Base-by-base conservation (phyloP, 257 asterid species). In the Dorcoceras hygrometricum region DNA sequence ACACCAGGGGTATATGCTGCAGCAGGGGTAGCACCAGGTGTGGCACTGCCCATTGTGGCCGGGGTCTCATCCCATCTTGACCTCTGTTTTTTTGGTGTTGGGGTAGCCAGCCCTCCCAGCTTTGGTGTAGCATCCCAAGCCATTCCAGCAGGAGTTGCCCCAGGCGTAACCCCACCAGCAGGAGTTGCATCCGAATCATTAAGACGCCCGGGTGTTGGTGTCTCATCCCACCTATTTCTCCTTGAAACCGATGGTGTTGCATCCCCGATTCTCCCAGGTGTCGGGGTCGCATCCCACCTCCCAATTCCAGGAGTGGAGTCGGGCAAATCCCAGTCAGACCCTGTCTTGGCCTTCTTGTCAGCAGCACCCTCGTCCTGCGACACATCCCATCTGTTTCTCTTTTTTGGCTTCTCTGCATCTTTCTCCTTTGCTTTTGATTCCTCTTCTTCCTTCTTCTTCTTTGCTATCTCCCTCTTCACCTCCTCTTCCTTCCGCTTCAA, bases 31-130 rank as follows among this genome's bases (percentile, higher is more conserved):
- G 97, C 91, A 55, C 90, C 95, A 0, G 96, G 97, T 1, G 97
- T 91, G 23, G 90, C 97, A 78, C 97, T 91, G 18, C 96, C 96
- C 88, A 91, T 87, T 18, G 95, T 81, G 24, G 97, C 97, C 8
- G 97, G 97, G 26, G 97, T 91, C 76, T 91, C 97, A 65, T 91
- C 97, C 97, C 97, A 91, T 79, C 97, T 91, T 6, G 97, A 91
- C 77, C 96, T 88, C 86, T 91, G 97, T 67, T 93, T 78, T 79
- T 91, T 88, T 1, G 97, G 97, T 3, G 96, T 91, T 6, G 98
- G 98, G 83, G 87, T 82, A 50, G 84, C 87, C 68, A 79, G 59
- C 31, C 83, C 87, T 39, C 78, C 66, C 46, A 76, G 62, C 74
- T 82, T 79, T 0, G 84, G 87, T 2, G 87, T 82, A 27, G 87